A percentile compares a stretch with the other conserved stretches of the same genome.
Evolutionary conservation across 495 filamentous ascomycete species (phyloP).

Genomic region (Xylaria telfairii): DNA sequence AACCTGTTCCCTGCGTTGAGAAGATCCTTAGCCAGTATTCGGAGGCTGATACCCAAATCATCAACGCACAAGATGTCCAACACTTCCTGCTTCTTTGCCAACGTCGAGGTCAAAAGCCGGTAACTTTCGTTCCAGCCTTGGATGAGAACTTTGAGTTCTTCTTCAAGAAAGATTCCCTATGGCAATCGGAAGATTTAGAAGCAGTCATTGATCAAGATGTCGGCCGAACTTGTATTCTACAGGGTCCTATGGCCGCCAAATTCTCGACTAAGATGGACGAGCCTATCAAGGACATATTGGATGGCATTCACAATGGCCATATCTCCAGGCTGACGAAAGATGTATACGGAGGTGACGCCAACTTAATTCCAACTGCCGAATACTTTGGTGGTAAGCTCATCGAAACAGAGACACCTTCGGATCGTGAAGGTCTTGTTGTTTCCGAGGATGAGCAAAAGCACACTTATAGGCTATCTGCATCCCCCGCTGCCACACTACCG

Average conservation of each 20-base stretch:
- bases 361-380: slow-evolving; percentile 81
- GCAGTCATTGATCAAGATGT: slow-evolving; percentile 96
- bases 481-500: slow-evolving; percentile 72
- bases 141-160: slow-evolving; percentile 97
- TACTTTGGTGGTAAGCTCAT: slow-evolving; percentile 90
- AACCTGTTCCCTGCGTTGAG: slow-evolving; percentile 78
- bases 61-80: slow-evolving; percentile 96
- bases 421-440: slow-evolving; percentile 80
- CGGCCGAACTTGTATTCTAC: slow-evolving; percentile 90
- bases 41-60: slow-evolving; percentile 84
- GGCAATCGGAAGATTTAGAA: slow-evolving; percentile 97
- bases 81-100: slow-evolving; percentile 95
- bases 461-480: slow-evolving; percentile 78
- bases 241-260: slow-evolving; percentile 91
- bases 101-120: slow-evolving; percentile 91
- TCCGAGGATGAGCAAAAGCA: slow-evolving; percentile 75
- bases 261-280: slow-evolving; percentile 90
- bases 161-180: slow-evolving; percentile 99
- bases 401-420: slow-evolving; percentile 65
- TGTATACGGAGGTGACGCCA: slow-evolving; percentile 75
- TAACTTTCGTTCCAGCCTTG: slow-evolving; percentile 89
- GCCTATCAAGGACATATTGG: slow-evolving; percentile 90
- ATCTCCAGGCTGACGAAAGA: slow-evolving; percentile 80
- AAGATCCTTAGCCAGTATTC: slow-evolving; percentile 82
- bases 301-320: slow-evolving; percentile 85